Evolutionary conservation across 1,284 basidiomycete genomes (phyloP).

Genomic region (Cutaneotrichosporon dermatis): DNA sequence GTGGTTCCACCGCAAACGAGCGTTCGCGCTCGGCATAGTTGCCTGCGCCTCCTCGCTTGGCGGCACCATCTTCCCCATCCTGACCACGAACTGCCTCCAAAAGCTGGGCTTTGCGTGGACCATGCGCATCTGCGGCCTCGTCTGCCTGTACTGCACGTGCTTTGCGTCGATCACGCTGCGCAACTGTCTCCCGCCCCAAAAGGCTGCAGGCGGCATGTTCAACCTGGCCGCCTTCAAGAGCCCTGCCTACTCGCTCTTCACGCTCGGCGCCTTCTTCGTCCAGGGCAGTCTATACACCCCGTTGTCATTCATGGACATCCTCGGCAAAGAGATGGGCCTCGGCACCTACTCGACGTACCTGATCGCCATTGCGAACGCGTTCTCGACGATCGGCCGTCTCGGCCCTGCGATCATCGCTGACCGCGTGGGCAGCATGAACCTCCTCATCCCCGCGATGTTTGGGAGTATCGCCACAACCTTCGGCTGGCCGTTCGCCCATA

Average conservation of each 20-base stretch:
- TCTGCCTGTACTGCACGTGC: slow-evolving; percentile 14
- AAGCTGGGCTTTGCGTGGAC: slow-evolving; percentile 24
- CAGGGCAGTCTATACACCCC: slow-evolving; percentile 22
- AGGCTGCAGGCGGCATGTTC: slow-evolving; percentile 22
- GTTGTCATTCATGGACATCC: slow-evolving; percentile 20
- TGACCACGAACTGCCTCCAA: slow-evolving; percentile 17
- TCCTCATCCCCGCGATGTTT: slow-evolving; percentile 20
- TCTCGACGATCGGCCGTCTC: slow-evolving; percentile 17
- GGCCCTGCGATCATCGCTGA: slow-evolving; percentile 21
- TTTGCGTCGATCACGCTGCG: slow-evolving; percentile 14
- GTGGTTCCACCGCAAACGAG: slow-evolving; percentile 47
- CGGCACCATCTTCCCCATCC: slow-evolving; percentile 54
- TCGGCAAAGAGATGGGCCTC: slow-evolving; percentile 14
- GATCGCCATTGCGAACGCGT: slow-evolving; percentile 23
- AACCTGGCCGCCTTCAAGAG: slow-evolving; percentile 19
- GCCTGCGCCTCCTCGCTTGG: slow-evolving; percentile 23
- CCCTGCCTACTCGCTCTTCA: slow-evolving; percentile 11
- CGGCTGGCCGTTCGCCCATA: slow-evolving; percentile 25
- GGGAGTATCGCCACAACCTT: slow-evolving; percentile 22
- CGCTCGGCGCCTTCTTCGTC: slow-evolving; percentile 12
- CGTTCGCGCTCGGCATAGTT: slow-evolving; percentile 27
- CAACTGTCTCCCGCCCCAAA: slow-evolving; percentile 24
- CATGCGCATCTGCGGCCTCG: slow-evolving; percentile 24
- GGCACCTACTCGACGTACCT: slow-evolving; percentile 21
- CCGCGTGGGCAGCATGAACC: slow-evolving; percentile 19